phyloP scores from a whole-genome alignment of 768 basidiomycete species.

The Rubroboletus pulcherrimus region DNA sequence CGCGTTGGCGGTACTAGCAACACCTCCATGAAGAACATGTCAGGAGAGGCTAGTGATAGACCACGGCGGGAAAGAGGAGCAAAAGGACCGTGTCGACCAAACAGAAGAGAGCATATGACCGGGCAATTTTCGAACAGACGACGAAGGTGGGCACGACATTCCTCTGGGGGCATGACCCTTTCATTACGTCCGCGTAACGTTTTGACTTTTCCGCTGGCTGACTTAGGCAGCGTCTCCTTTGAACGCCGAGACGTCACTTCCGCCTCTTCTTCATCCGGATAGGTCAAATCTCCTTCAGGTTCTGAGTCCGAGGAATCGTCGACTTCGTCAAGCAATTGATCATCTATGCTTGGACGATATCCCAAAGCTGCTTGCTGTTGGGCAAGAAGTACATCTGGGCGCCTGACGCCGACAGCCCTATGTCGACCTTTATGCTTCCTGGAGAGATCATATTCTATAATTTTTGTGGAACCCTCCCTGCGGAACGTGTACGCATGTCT shows the following conservation, averaged over 20 bases:
- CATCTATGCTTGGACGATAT: conserved; percentile 23
- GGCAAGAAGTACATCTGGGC: conserved; percentile 72
- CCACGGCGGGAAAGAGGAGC: conserved; percentile 56
- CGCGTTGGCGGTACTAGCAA: conserved; percentile 90
- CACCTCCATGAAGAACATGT: conserved; percentile 97
- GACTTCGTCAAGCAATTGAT: conserved; percentile 34
- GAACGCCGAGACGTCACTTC: conserved; percentile 30
- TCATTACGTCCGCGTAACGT: conserved; percentile 79
- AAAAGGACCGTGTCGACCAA: conserved; percentile 88
- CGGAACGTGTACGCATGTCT: conserved; percentile 85
- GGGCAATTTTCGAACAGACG: conserved; percentile 81
- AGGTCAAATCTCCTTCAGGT: conserved; percentile 43
- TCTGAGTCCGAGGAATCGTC: conserved; percentile 53
- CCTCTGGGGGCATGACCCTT: conserved; percentile 85
- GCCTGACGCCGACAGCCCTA: conserved; percentile 47
- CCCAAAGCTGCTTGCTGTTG: conserved; percentile 34
- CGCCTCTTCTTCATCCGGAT: conserved; percentile 51
- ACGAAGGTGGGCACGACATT: conserved; percentile 91
- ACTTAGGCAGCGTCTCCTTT: conserved; percentile 51
- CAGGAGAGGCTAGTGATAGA: conserved; percentile 72
- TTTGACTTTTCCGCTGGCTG: conserved; percentile 77
- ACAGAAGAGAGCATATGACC: conserved; percentile 81
- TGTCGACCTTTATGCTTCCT: conserved; percentile 69
- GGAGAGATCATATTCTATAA: conserved; percentile 90
- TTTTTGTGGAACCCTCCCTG: conserved; percentile 90